Base-by-base conservation (phyloP, 2,329 filamentous ascomycete genomes). In the Rhynchosporium agropyri region DNA sequence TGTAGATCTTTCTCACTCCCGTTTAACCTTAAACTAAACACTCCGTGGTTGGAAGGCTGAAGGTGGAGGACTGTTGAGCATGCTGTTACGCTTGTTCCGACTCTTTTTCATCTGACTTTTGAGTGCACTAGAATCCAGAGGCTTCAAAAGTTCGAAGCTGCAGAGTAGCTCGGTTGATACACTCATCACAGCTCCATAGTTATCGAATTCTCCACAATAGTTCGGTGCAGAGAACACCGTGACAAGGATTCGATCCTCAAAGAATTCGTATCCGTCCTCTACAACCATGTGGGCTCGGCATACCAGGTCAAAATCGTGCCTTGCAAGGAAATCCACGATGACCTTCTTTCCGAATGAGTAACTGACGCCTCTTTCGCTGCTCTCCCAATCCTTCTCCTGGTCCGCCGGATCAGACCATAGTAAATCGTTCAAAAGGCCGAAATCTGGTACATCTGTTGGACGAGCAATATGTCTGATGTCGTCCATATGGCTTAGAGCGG, bases 61-160 rank as follows among this genome's bases (percentile, higher is more conserved):
- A 15, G 72, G 71, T 28, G 94, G 94, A 63, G 94, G 94, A 81
- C 92, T 97, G 82, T 96, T 97, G 64, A 97, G 83, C 85, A 97
- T 96, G 77, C 88, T 94, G 77, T 97, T 92, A 65, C 94, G 85
- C 82, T 96, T 96, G 78, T 93, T 97, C 65, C 93, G 85, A 66
- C 93, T 93, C 81, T 97, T 98, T 82, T 99, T 99, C 78, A 99
- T 99, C 75, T 99, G 95, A 71, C 89, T 97, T 84, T 99, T 99
- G 66, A 99, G 82, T 40, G 94, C 94, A 71, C 91, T 96, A 12
- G 93, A 97, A 77, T 99, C 95, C 53, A 99, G 83, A 7, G 95
- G 95, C 77, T 99, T 99, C 65, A 99, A 83, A 15, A 99, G 83
- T 78, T 99, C 95, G 74, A 99, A 99, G 75, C 93, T 97, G 79